These are phyloP conservation scores for Voacanga thouarsii DNA, from an alignment of 257 asterid genomes.

Conservation along the genomic window DNA sequence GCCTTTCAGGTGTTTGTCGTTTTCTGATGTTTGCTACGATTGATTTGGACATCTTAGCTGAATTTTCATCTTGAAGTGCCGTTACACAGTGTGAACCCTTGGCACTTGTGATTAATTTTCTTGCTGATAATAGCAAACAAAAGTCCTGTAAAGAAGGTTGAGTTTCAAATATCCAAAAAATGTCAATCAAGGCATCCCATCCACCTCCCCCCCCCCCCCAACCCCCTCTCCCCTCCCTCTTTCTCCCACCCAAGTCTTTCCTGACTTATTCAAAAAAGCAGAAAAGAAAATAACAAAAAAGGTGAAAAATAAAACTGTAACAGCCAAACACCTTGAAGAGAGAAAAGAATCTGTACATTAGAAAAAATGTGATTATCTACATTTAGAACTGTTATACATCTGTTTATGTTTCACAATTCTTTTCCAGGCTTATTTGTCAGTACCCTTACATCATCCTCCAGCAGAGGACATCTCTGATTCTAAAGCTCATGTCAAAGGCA, in stretches of 20 bases:
- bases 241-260: too few relatives aligned
- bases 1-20: conserved; percentile 64
- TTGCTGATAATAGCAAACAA: background rate
- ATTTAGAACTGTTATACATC: background rate
- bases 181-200: too few relatives aligned
- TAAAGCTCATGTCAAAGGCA: conserved; percentile 35
- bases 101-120: background rate
- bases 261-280: background rate
- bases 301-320: background rate
- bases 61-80: conserved; percentile 10
- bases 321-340: background rate
- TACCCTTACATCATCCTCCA: conserved; percentile 28
- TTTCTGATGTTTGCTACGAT: conserved; percentile 2
- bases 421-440: conserved; percentile 66
- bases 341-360: background rate
- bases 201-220: too few relatives aligned
- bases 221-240: too few relatives aligned
- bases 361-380: background rate
- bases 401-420: conserved; percentile 6
- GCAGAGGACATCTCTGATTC: conserved; percentile 35
- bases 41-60: conserved; percentile 7
- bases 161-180: background rate
- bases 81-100: background rate
- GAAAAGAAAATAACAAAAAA: background rate
- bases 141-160: background rate